Conservation (phyloP, 176 grass and related monocot species). For the Aegilops tauschii region DNA sequence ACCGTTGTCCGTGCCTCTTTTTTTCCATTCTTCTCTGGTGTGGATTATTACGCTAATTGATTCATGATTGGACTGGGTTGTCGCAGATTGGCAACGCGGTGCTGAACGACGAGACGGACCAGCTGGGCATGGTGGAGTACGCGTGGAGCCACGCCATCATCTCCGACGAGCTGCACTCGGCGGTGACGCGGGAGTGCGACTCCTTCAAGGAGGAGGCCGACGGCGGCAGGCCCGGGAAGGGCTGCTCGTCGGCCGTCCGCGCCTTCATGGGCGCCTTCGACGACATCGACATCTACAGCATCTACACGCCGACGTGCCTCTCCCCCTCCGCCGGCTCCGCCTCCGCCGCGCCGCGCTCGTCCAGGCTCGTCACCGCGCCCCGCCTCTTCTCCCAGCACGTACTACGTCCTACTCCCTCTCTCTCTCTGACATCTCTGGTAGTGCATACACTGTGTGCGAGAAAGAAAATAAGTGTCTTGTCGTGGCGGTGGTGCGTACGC, state of each 20-base stretch:
- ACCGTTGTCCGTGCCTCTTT: not conserved
- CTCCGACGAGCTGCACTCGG: constrained; percentile 78
- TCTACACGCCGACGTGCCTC: constrained; percentile 80
- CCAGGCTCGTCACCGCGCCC: constrained; percentile 63
- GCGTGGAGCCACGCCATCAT: constrained; percentile 99
- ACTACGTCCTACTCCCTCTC: constrained; percentile 8
- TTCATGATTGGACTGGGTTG: not conserved
- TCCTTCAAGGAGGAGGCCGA: constrained; percentile 81
- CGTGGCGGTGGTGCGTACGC: not conserved
- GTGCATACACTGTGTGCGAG: not conserved
- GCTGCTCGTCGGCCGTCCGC: constrained; percentile 66
- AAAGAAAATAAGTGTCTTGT: not conserved
- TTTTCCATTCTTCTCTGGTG: not conserved
- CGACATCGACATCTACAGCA: constrained; percentile 99
- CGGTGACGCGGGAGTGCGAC: constrained; percentile 81
- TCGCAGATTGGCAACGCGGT: constrained; percentile 88
- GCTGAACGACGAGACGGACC: constrained; percentile 86
- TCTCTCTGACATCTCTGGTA: not conserved
- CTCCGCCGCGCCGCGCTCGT: not conserved
- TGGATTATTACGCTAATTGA: not conserved
- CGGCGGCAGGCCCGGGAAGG: constrained; percentile 59
- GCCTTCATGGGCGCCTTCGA: constrained; percentile 76
- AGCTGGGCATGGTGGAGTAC: constrained; percentile 97
- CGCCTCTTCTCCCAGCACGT: constrained; percentile 73
- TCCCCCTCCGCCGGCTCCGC: not conserved